Evolutionary conservation across 164 flowering plant species (phyloP).

Genomic region (Malania oleifera): DNA sequence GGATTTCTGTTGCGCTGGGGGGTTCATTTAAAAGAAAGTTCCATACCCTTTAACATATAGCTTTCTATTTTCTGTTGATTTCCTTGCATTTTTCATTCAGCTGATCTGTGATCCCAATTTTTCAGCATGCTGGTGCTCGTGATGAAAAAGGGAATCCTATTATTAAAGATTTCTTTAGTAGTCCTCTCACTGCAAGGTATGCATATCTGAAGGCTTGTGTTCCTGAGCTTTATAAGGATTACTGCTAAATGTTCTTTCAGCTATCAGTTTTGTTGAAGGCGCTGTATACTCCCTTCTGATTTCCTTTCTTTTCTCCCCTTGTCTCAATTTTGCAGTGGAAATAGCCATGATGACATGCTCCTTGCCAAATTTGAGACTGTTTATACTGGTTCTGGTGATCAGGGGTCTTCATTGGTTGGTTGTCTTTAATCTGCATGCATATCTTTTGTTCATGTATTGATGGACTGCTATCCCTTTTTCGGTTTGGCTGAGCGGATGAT

Average conservation of each 20-base stretch:
- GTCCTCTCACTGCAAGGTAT: constrained; percentile 97
- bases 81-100: not conserved
- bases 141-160: constrained; percentile 79
- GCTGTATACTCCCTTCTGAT: not conserved
- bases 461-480: constrained; percentile 1
- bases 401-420: constrained; percentile 89
- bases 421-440: not conserved
- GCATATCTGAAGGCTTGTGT: constrained; percentile 1
- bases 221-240: not conserved
- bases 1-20: not conserved
- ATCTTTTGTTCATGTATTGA: not conserved
- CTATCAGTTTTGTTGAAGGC: not conserved
- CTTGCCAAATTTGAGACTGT: constrained; percentile 81
- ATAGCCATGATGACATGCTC: constrained; percentile 69
- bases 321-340: constrained; percentile 60
- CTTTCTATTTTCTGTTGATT: not conserved
- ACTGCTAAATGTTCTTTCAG: not conserved
- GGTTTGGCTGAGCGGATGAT: too few species aligned
- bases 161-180: constrained; percentile 68
- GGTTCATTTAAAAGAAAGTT: not conserved
- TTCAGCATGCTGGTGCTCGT: constrained; percentile 90
- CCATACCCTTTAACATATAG: not conserved
- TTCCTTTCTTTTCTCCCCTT: constrained; percentile 1
- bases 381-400: constrained; percentile 88
- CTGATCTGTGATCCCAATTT: constrained; percentile 5